These are phyloP conservation scores for Byssochlamys sp. DNA, from an alignment of 2,329 filamentous ascomycete genomes.

Conservation along the genomic window DNA sequence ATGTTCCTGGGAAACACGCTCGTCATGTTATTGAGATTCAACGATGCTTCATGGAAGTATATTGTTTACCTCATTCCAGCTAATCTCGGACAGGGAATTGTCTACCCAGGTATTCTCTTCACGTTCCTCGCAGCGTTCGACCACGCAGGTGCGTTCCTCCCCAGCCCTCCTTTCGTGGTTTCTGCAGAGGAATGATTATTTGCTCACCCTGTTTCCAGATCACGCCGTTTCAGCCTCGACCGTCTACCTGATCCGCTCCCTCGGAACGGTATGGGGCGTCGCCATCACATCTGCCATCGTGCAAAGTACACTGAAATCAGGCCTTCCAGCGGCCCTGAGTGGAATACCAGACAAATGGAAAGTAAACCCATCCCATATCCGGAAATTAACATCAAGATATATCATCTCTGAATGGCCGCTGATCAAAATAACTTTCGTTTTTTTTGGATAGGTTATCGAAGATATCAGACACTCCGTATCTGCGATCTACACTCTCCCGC, in stretches of 20 bases:
- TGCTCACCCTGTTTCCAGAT: constrained; percentile 32
- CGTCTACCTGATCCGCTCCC: constrained; percentile 54
- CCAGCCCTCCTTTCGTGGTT: not conserved
- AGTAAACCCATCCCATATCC: constrained; percentile 34
- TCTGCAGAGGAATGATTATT: not conserved
- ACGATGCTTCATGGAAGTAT: constrained; percentile 38
- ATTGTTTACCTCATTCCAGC: constrained; percentile 37
- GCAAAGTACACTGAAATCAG: constrained; percentile 50
- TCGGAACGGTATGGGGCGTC: constrained; percentile 57
- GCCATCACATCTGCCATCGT: constrained; percentile 54
- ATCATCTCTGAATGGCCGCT: constrained; percentile 13
- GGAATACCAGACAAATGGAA: constrained; percentile 49
- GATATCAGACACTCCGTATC: constrained; percentile 54
- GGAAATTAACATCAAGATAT: constrained; percentile 3
- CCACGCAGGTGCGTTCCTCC: constrained; percentile 40
- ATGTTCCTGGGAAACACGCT: constrained; percentile 38
- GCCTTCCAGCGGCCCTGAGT: constrained; percentile 45
- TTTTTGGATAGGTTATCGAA: constrained; percentile 45
- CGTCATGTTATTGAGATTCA: constrained; percentile 32
- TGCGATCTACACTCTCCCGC: constrained; percentile 45
- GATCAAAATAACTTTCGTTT: constrained; percentile 8
- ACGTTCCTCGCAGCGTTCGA: constrained; percentile 55
- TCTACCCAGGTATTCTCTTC: constrained; percentile 45
- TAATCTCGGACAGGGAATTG: constrained; percentile 39
- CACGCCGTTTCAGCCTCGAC: constrained; percentile 55